Conservation (phyloP, 176 grass and related monocot genomes). For the Miscanthus lutarioriparius region DNA sequence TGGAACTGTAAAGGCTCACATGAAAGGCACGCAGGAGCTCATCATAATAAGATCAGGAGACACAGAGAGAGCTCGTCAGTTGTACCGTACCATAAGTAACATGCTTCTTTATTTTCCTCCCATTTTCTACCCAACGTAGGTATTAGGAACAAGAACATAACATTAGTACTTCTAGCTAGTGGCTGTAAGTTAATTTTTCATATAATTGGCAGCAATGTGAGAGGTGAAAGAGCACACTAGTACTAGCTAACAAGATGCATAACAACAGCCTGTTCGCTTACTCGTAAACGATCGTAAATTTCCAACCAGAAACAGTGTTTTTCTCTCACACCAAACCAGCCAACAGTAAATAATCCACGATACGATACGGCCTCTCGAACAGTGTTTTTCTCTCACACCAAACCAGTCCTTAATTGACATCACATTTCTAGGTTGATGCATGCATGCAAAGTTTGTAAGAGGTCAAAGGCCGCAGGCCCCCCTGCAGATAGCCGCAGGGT, state of each 20-base stretch:
- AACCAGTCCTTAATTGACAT: conserved; percentile 9
- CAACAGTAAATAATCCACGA: no score
- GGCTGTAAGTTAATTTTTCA: background rate
- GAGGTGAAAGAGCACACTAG: background rate
- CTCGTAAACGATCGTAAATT: no score
- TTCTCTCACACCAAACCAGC: no score
- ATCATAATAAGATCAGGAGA: background rate
- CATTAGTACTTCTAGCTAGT: background rate
- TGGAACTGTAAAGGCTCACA: background rate
- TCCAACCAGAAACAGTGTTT: no score
- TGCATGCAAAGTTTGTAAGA: conserved; percentile 47
- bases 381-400: no score
- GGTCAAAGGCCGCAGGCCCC: conserved; percentile 59
- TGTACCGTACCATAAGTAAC: background rate
- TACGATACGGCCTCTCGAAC: no score
- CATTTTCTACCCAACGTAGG: background rate
- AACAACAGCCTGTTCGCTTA: no score
- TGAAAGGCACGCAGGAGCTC: background rate
- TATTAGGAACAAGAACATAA: no score
- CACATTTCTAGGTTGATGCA: conserved; percentile 17
- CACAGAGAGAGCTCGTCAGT: background rate
- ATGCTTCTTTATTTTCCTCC: background rate
- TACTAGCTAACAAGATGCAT: background rate
- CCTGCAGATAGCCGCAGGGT: conserved; percentile 45
- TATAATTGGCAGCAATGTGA: background rate